phyloP scores from a whole-genome alignment of 768 basidiomycete genomes.

The Lentinula sp. region DNA sequence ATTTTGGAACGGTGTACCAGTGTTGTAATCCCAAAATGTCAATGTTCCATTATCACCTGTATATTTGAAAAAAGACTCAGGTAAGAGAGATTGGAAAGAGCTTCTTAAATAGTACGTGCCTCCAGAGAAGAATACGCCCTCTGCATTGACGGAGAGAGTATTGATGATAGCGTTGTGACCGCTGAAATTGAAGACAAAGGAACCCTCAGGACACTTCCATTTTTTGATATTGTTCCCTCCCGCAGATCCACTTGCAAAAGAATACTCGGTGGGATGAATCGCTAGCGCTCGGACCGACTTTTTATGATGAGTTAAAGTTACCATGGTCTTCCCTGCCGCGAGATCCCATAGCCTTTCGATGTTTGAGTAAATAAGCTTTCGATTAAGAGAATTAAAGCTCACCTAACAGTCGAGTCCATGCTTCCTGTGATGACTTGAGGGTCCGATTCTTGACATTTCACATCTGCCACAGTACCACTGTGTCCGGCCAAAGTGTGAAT shows the following conservation, averaged over 20 bases:
- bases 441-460: conserved; percentile 94
- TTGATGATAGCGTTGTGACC: conserved; percentile 99
- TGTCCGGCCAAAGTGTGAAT: conserved; percentile 93
- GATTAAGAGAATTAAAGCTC: background rate
- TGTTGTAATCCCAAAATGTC: conserved; percentile 92
- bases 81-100: background rate
- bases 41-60: conserved; percentile 88
- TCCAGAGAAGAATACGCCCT: conserved; percentile 96
- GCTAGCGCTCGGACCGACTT: conserved; percentile 94
- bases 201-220: conserved; percentile 97
- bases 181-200: conserved; percentile 93
- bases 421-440: conserved; percentile 97
- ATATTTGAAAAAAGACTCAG: background rate
- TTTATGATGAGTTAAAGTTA: conserved; percentile 98
- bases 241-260: conserved; percentile 90
- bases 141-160: conserved; percentile 86
- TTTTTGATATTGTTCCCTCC: conserved; percentile 99
- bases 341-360: conserved; percentile 84
- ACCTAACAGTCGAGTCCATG: conserved; percentile 97
- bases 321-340: conserved; percentile 95
- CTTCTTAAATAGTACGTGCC: conserved; percentile 43
- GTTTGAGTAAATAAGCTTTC: conserved; percentile 14
- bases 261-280: conserved; percentile 94
- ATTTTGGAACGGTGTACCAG: conserved; percentile 92
- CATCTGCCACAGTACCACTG: conserved; percentile 91